Percentiles rank a stretch among this genome's conserved stretches.
phyloP scores from a whole-genome alignment of 176 grass and related monocot species.

The Rhynchospora pubera region DNA sequence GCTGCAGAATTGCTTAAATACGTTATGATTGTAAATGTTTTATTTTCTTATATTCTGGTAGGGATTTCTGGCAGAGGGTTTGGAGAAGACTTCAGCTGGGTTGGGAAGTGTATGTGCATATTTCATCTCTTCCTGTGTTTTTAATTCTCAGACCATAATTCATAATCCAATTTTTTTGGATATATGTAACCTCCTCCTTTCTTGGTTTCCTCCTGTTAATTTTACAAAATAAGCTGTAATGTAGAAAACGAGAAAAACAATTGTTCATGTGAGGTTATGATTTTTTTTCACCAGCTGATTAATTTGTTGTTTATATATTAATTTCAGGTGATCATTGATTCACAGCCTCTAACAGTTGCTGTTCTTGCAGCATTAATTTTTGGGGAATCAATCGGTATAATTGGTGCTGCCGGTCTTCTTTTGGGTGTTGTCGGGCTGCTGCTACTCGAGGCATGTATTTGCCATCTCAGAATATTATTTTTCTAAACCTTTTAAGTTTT shows the following conservation, averaged over 20 bases:
- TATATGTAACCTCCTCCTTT: not conserved
- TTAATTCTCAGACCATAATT: not conserved
- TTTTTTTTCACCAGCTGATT: slow-evolving; percentile 3
- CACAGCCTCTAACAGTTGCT: slow-evolving; percentile 87
- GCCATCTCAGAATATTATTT: not conserved
- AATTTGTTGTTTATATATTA: not conserved
- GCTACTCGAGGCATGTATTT: slow-evolving; percentile 66
- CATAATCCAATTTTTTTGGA: not conserved
- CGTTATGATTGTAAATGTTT: not conserved
- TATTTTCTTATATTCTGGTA: slow-evolving; percentile 20
- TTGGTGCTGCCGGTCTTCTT: slow-evolving; percentile 62
- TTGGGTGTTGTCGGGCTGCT: slow-evolving; percentile 69
- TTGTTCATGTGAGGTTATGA: slow-evolving; percentile 11
- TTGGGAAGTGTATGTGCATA: slow-evolving; percentile 74
- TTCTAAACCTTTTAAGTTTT: not conserved
- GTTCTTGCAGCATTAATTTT: slow-evolving; percentile 76
- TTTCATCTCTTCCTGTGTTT: slow-evolving; percentile 6
- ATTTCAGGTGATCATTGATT: slow-evolving; percentile 94
- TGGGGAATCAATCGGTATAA: slow-evolving; percentile 65
- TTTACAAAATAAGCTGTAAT: not conserved
- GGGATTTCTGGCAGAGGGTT: slow-evolving; percentile 91
- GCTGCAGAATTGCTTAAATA: not conserved
- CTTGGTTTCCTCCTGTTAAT: not conserved
- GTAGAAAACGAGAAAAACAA: not conserved
- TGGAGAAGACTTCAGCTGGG: slow-evolving; percentile 79